Percentiles rank a stretch among this genome's conserved stretches.
phyloP scores from a whole-genome alignment of 2,329 filamentous ascomycete genomes.

The Endoconidiophora laricicola region DNA sequence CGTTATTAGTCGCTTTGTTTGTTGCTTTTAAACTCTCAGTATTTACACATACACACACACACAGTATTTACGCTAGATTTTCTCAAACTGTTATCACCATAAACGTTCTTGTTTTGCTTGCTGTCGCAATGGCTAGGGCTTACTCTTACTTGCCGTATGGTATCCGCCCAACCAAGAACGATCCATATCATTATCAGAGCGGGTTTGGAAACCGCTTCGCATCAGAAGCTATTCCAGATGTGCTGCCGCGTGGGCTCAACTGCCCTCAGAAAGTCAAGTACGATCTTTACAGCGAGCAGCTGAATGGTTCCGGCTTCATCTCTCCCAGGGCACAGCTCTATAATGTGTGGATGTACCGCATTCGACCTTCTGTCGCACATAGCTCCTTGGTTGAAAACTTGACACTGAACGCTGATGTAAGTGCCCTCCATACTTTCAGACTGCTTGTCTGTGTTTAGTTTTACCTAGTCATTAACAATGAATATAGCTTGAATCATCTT shows the following conservation, averaged over 20 bases:
- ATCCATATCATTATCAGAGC: conserved; percentile 37
- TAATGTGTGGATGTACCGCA: conserved; percentile 22
- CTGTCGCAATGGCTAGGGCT: no score
- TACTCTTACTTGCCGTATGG: conserved; percentile 11
- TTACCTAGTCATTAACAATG: no score
- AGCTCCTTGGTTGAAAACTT: conserved; percentile 9
- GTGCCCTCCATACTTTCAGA: no score
- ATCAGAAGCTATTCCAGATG: conserved; percentile 29
- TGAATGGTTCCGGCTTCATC: conserved; percentile 26
- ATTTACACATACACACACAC: no score
- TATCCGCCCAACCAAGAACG: conserved; percentile 15
- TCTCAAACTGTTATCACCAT: no score
- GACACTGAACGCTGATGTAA: no score
- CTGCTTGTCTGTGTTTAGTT: no score
- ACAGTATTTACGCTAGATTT: no score
- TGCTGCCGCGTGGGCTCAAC: conserved; percentile 29
- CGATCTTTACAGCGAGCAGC: conserved; percentile 30
- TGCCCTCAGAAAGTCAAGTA: conserved; percentile 27
- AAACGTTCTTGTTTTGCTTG: no score
- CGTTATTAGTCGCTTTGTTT: no score
- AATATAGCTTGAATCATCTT: conserved; percentile 24
- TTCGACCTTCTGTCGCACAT: conserved; percentile 21
- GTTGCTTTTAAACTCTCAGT: no score
- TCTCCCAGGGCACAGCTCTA: conserved; percentile 17
- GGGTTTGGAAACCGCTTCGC: conserved; percentile 37